These are phyloP conservation scores for Candida broadrunensis DNA, from an alignment of 805 yeast species.

Conservation along the genomic window DNA sequence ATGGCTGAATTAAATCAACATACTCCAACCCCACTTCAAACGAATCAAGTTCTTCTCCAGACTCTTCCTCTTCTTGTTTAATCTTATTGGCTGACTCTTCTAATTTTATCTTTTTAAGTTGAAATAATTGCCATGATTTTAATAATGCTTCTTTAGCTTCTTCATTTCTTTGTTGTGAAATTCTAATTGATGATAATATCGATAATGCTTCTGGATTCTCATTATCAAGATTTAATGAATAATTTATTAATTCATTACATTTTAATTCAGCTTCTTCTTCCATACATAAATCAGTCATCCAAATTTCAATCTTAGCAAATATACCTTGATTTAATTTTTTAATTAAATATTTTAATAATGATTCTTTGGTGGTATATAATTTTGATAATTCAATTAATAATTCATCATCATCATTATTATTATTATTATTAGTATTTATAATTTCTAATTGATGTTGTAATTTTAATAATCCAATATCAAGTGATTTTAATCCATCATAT, in stretches of 20 bases:
- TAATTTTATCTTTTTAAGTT: constrained; percentile 44
- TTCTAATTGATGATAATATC: constrained; percentile 78
- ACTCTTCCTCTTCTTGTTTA: constrained; percentile 9
- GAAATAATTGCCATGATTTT: constrained; percentile 72
- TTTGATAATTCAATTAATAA: constrained; percentile 22
- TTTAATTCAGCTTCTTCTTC: constrained; percentile 79
- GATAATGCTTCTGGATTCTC: constrained; percentile 79
- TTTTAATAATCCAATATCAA: constrained; percentile 60
- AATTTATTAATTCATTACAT: constrained; percentile 70
- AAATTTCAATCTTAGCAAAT: constrained; percentile 84
- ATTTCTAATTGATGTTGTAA: constrained; percentile 37
- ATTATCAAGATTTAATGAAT: constrained; percentile 59
- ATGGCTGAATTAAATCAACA: constrained; percentile 68
- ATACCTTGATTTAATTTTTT: constrained; percentile 73
- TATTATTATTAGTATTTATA: constrained; percentile 21
- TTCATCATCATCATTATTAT: constrained; percentile 18
- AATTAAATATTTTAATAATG: constrained; percentile 31
- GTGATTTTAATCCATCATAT: constrained; percentile 58
- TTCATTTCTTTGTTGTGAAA: constrained; percentile 72
- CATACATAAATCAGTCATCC: constrained; percentile 99
- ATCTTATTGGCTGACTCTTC: constrained; percentile 36
- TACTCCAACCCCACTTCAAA: constrained; percentile 50
- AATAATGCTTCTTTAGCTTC: constrained; percentile 71
- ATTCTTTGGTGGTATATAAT: constrained; percentile 20
- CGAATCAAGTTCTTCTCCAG: constrained; percentile 32